These are phyloP conservation scores for Arachnomyces sp. DNA, from an alignment of 2,329 filamentous ascomycete genomes.

Conservation along the genomic window DNA sequence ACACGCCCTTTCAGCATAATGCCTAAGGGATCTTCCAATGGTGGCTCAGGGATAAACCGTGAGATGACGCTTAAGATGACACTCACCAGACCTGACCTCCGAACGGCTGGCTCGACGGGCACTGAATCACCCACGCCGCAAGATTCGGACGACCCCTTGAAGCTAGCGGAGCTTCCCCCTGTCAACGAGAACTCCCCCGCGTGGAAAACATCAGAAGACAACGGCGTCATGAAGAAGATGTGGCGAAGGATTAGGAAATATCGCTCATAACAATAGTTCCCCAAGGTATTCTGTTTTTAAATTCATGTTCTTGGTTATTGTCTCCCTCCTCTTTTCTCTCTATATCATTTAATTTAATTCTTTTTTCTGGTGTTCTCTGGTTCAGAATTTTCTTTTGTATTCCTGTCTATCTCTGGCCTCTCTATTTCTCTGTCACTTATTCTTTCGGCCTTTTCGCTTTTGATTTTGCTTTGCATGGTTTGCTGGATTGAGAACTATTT, in stretches of 20 bases:
- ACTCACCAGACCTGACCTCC: constrained; percentile 78
- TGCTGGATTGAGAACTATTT: too few relatives aligned
- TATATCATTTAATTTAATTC: constrained; percentile 5
- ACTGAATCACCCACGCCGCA: constrained; percentile 66
- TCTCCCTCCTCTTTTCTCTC: not conserved
- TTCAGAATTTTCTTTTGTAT: not conserved
- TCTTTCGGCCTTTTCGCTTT: not conserved
- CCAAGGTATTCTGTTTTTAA: constrained; percentile 6
- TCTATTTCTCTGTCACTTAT: not conserved
- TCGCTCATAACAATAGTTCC: constrained; percentile 6
- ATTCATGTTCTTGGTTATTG: too few relatives aligned
- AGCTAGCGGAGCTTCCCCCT: constrained; percentile 46
- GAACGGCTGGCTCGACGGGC: constrained; percentile 44
- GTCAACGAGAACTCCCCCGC: constrained; percentile 34
- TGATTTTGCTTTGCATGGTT: too few relatives aligned
- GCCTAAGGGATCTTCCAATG: not conserved
- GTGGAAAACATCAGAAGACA: constrained; percentile 37
- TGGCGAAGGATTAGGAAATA: constrained; percentile 35
- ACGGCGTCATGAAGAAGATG: constrained; percentile 36
- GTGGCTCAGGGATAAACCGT: constrained; percentile 40
- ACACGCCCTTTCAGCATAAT: not conserved
- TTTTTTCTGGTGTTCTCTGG: constrained; percentile 3
- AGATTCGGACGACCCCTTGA: constrained; percentile 46
- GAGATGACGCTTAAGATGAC: constrained; percentile 98
- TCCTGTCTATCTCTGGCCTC: not conserved